Percentiles rank a stretch among this genome's conserved stretches.
phyloP scores from a whole-genome alignment of 768 basidiomycete species.

The Lactifluus hygrophoroides region DNA sequence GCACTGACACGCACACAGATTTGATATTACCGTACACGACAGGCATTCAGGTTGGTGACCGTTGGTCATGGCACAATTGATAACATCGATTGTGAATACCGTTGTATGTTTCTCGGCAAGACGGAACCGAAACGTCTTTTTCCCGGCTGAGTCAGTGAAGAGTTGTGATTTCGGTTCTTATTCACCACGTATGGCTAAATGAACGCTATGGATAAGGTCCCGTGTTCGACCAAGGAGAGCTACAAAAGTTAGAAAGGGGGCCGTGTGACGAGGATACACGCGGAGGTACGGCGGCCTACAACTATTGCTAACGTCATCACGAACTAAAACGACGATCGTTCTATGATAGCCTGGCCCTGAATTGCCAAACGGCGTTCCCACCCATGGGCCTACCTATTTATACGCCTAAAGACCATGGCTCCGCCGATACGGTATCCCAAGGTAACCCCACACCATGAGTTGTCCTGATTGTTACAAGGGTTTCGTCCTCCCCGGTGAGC shows the following conservation, averaged over 20 bases:
- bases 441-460: constrained; percentile 14
- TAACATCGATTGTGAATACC: too few species aligned
- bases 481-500: constrained; percentile 37
- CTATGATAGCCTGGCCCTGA: too few species aligned
- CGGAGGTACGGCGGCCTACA: neutral
- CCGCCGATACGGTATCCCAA: neutral
- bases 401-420: neutral
- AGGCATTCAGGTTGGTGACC: too few species aligned
- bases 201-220: constrained; percentile 19
- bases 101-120: too few species aligned
- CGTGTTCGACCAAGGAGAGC: neutral
- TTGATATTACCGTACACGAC: too few species aligned
- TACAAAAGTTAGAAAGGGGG: neutral
- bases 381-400: neutral
- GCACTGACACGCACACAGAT: too few species aligned
- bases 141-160: constrained; percentile 16
- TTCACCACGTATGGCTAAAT: constrained; percentile 15
- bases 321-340: neutral
- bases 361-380: too few species aligned
- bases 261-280: neutral
- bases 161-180: constrained; percentile 10
- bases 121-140: too few species aligned
- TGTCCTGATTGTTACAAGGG: constrained; percentile 34
- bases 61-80: too few species aligned
- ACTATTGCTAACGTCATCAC: neutral